Evolutionary conservation across 1,284 basidiomycete genomes (phyloP).

Genomic region (Apiotrichum mycotoxinovorans): DNA sequence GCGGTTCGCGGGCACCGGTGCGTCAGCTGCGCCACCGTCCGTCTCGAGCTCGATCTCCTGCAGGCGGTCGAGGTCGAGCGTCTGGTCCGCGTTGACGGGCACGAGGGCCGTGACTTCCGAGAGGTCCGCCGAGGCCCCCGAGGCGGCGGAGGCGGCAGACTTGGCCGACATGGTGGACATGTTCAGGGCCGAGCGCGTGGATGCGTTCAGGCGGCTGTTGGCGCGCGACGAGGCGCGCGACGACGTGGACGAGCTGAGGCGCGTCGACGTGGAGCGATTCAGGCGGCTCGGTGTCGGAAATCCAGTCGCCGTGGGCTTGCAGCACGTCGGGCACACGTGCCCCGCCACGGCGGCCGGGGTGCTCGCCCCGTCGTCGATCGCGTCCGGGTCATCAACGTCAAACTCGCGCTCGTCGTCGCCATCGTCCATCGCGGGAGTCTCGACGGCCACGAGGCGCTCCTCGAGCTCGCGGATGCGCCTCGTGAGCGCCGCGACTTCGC

Average conservation of each 20-base stretch:
- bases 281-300: neutral
- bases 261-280: neutral
- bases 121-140: neutral
- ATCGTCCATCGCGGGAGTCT: conserved; percentile 1
- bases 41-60: too few relatives aligned
- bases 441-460: conserved; percentile 12
- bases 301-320: neutral
- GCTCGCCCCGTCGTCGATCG: neutral
- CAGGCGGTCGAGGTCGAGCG: neutral
- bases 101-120: neutral
- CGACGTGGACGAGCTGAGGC: conserved; percentile 1
- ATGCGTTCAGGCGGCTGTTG: neutral
- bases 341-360: neutral
- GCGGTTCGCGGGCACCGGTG: too few relatives aligned
- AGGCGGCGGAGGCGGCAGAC: neutral
- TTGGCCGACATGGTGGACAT: neutral
- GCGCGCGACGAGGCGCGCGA: neutral
- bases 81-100: neutral
- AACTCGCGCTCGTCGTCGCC: neutral
- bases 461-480: conserved; percentile 21
- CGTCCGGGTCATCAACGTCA: neutral
- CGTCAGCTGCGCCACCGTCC: too few relatives aligned
- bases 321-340: neutral
- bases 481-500: conserved; percentile 11
- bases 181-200: neutral